phyloP scores from a whole-genome alignment of 805 yeast genomes.

The Kurtzmaniella cleridarum region DNA sequence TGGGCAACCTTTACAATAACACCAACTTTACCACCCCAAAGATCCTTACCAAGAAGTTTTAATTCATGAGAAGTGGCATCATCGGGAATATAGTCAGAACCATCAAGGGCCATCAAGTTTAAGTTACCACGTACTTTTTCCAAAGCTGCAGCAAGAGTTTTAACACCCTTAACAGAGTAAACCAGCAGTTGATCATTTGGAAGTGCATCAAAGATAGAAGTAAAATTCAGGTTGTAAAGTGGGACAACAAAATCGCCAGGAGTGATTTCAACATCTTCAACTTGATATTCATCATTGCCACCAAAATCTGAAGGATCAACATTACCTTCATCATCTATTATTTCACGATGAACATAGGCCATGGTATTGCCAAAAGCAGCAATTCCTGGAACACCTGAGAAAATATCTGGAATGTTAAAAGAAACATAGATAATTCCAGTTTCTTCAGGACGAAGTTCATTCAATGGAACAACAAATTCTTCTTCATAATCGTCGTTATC shows the following conservation, averaged over 20 bases:
- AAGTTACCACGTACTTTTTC: conserved; percentile 47
- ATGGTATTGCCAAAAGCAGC: conserved; percentile 59
- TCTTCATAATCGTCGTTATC: conserved; percentile 55
- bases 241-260: conserved; percentile 84
- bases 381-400: conserved; percentile 29
- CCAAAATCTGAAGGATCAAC: conserved; percentile 71
- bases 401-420: conserved; percentile 53
- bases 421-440: conserved; percentile 77
- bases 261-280: conserved; percentile 67
- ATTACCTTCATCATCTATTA: conserved; percentile 65
- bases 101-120: conserved; percentile 59
- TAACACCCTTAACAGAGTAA: conserved; percentile 51
- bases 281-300: conserved; percentile 87
- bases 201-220: conserved; percentile 68
- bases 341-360: conserved; percentile 72
- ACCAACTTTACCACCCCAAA: conserved; percentile 55
- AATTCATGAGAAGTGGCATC: conserved; percentile 63
- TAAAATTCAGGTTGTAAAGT: conserved; percentile 71
- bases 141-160: conserved; percentile 37
- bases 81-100: conserved; percentile 57
- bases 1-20: conserved; percentile 44
- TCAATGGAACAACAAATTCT: conserved; percentile 71
- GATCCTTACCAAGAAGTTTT: conserved; percentile 78
- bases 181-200: conserved; percentile 57
- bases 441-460: conserved; percentile 62